Percentiles rank a stretch among this genome's conserved stretches.
Evolutionary conservation across 2,329 filamentous ascomycete species (phyloP).

Genomic region (Lecanicillium sp.): DNA sequence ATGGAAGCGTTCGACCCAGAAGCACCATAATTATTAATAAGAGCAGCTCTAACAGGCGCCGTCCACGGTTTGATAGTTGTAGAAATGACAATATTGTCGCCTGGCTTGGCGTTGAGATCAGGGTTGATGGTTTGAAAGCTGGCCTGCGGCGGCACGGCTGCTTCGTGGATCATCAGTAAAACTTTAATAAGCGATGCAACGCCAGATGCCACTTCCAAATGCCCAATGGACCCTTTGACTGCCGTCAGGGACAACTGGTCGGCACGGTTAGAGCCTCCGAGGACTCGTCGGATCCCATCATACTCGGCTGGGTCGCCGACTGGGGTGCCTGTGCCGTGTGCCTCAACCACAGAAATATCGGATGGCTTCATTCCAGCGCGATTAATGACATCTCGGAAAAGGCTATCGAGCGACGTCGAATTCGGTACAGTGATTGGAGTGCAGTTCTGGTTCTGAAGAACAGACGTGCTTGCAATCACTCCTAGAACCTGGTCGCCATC

Average conservation of each 20-base stretch:
- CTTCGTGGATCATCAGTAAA: conserved; percentile 30
- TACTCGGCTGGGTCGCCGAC: conserved; percentile 44
- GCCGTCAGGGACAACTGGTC: conserved; percentile 12
- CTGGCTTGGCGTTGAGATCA: conserved; percentile 8
- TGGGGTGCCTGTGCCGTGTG: conserved; percentile 45
- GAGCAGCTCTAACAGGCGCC: conserved; percentile 11
- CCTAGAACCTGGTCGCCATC: conserved; percentile 38
- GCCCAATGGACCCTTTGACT: conserved; percentile 19
- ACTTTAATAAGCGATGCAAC: conserved; percentile 40
- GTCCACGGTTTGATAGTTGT: conserved; percentile 15
- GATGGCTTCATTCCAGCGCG: conserved; percentile 22
- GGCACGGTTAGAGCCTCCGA: conserved; percentile 9
- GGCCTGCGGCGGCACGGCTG: conserved; percentile 23
- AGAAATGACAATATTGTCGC: conserved; percentile 15
- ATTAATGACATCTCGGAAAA: conserved; percentile 24
- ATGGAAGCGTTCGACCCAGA: conserved; percentile 17
- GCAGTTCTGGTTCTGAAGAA: conserved; percentile 33
- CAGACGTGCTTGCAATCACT: conserved; percentile 27
- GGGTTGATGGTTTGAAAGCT: conserved; percentile 22
- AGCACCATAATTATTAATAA: conserved; percentile 30
- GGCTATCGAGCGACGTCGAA: conserved; percentile 3
- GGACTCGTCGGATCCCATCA: conserved; percentile 10
- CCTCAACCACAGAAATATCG: conserved; percentile 29
- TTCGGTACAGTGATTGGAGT: conserved; percentile 34
- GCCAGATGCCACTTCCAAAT: conserved; percentile 25